phyloP scores from a whole-genome alignment of 306 rosid species.

The Quillaja saponaria region DNA sequence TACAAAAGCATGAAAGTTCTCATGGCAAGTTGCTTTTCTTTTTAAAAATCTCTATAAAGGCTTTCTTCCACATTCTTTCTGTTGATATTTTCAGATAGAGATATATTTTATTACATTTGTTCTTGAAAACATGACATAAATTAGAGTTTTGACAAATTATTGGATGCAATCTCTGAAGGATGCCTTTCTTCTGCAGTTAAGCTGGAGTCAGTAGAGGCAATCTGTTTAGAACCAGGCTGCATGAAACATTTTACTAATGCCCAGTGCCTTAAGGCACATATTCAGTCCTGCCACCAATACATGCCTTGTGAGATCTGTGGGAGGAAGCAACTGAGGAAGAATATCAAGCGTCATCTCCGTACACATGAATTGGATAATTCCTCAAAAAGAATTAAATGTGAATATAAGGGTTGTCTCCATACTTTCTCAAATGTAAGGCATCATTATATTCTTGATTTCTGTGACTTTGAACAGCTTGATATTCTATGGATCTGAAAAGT shows the following conservation, averaged over 20 bases:
- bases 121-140: not conserved
- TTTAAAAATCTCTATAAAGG: not conserved
- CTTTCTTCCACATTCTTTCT: not conserved
- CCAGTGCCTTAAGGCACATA: conserved; percentile 63
- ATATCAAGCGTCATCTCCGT: conserved; percentile 67
- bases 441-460: not conserved
- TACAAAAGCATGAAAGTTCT: conserved; percentile 66
- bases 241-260: conserved; percentile 63
- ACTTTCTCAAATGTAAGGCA: conserved; percentile 66
- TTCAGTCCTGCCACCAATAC: conserved; percentile 65
- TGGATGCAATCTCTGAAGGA: conserved; percentile 17
- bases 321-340: conserved; percentile 63
- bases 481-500: not conserved
- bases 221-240: conserved; percentile 71
- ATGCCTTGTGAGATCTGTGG: conserved; percentile 66
- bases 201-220: conserved; percentile 63
- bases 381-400: conserved; percentile 45
- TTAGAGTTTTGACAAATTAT: not conserved
- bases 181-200: conserved; percentile 48
- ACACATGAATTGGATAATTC: conserved; percentile 48
- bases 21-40: conserved; percentile 52
- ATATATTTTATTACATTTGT: not conserved
- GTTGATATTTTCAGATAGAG: not conserved
- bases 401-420: conserved; percentile 46
- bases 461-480: not conserved